Evolutionary conservation across 2,329 filamentous ascomycete genomes (phyloP), one percentile per base, ranked within the genome.

Genomic region (Ascosphaera acerosa): DNA sequence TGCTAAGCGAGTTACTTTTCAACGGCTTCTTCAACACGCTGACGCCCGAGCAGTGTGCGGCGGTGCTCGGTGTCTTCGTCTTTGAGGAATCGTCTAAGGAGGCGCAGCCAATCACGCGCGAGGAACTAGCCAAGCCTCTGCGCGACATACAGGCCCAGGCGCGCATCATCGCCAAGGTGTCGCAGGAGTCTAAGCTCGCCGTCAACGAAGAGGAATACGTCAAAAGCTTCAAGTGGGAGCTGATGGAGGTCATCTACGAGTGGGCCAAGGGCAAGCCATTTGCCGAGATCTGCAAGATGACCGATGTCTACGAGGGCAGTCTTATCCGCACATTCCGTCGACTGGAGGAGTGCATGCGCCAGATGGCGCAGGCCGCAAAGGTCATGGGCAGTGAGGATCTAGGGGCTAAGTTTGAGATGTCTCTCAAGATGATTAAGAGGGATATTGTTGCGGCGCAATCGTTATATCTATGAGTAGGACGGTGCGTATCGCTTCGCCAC

Each of bases 1-100:
- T 97, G 39, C 64, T 97, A 4, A 81, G 77, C 9, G 87, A 97
- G 52, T 62, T 97, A 17, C 64, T 97, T 1, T 94, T 97, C 53
- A 89, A 94, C 51, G 70, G 82, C 23, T 94, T 92, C 62, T 97
- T 97, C 64, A 97, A 94, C 48, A 82, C 92, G 46, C 59, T 94
- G 27, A 71, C 71, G 0, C 81, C 87, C 0, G 84, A 94, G 50
- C 66, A 84, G 40, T 77, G 74, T 42, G 87, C 87, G 1, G 67
- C 84, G 0, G 69, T 82, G 4, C 62, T 97, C 35, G 89, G 78
- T 43, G 82, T 78, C 46, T 94, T 97, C 55, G 87, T 97, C 40
- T 92, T 94, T 41, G 89, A 97, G 47, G 87, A 97, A 55, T 91
- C 89, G 60, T 71, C 77, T 30, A 76, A 84, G 42, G 70, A 82